A percentile compares a stretch with the other conserved stretches of the same genome.
phyloP scores from a whole-genome alignment of 805 yeast species.

The Hanseniaspora mollemarum region DNA sequence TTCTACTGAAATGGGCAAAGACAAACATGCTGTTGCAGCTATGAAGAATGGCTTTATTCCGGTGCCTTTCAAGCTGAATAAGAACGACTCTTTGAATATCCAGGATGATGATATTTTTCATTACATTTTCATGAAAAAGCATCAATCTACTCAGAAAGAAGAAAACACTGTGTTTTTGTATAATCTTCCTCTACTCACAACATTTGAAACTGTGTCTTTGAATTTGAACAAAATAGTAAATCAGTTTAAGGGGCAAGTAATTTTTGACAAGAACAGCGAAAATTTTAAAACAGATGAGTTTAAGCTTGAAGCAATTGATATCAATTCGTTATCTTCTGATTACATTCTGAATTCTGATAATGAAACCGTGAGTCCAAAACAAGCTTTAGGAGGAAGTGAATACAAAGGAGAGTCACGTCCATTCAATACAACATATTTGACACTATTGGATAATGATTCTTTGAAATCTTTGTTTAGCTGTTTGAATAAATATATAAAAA shows the following conservation, averaged over 20 bases:
- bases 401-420: slow-evolving; percentile 42
- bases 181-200: slow-evolving; percentile 60
- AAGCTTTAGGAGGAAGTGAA: slow-evolving; percentile 31
- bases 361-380: slow-evolving; percentile 9
- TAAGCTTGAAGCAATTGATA: slow-evolving; percentile 39
- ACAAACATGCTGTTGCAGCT: background rate
- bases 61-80: slow-evolving; percentile 27
- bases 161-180: slow-evolving; percentile 57
- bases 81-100: slow-evolving; percentile 16
- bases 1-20: background rate
- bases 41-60: slow-evolving; percentile 32
- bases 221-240: slow-evolving; percentile 46
- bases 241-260: slow-evolving; percentile 40
- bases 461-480: slow-evolving; percentile 48
- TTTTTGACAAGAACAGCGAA: slow-evolving; percentile 37
- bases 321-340: slow-evolving; percentile 51
- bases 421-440: slow-evolving; percentile 59
- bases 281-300: slow-evolving; percentile 34
- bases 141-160: slow-evolving; percentile 35
- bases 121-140: slow-evolving; percentile 57
- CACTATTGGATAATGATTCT: slow-evolving; percentile 57
- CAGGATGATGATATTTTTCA: slow-evolving; percentile 31
- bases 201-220: slow-evolving; percentile 41
- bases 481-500: slow-evolving; percentile 46
- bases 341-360: slow-evolving; percentile 11